phyloP scores from a whole-genome alignment of 1,284 basidiomycete species.

The Ceratobasidium sp. region DNA sequence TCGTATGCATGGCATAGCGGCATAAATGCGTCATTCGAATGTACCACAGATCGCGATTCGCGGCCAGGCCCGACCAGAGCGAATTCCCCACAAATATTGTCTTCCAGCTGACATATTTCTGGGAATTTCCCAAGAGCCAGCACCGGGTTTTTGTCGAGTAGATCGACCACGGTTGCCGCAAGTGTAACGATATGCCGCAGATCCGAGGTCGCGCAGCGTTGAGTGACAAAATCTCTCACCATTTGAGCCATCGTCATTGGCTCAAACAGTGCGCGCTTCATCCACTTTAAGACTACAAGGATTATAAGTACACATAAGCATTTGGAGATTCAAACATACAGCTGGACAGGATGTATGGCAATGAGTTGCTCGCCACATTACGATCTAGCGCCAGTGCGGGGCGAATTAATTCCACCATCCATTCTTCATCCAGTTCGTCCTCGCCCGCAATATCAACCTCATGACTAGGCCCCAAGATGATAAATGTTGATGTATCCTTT shows the following conservation, averaged over 20 bases:
- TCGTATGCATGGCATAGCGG: too few species aligned
- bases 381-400: background rate
- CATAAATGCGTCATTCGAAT: too few species aligned
- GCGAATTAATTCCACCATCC: background rate
- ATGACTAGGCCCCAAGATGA: too few species aligned
- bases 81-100: background rate
- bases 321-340: background rate
- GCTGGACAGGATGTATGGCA: slow-evolving; percentile 3
- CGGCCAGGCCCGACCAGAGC: too few species aligned
- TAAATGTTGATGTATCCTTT: too few species aligned
- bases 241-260: background rate
- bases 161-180: background rate
- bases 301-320: background rate
- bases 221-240: background rate
- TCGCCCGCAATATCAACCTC: too few species aligned
- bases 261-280: slow-evolving; percentile 10
- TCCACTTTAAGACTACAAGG: background rate
- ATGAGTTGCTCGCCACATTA: slow-evolving; percentile 16
- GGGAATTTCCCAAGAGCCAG: background rate
- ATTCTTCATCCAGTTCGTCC: slow-evolving; percentile 16
- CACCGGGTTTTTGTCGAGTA: background rate
- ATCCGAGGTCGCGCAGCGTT: background rate
- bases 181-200: background rate
- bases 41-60: too few species aligned
- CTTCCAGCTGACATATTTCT: background rate